phyloP scores from a whole-genome alignment of 169 alveolate species.

The Perkinsus olseni region DNA sequence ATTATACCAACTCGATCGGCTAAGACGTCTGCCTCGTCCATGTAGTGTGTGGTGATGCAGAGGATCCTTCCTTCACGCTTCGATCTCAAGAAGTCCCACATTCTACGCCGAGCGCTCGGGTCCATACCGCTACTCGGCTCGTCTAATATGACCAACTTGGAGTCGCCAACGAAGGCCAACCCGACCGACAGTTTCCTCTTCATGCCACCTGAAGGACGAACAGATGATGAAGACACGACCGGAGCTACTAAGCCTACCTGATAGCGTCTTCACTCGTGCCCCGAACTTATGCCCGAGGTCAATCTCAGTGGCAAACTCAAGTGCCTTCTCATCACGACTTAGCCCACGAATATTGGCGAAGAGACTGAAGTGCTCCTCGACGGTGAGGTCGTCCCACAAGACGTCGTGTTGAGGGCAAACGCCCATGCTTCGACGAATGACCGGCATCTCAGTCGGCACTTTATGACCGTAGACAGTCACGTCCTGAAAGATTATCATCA shows the following conservation, averaged over 20 bases:
- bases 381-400: slow-evolving; percentile 60
- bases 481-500: no score
- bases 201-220: slow-evolving; percentile 45
- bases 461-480: background rate
- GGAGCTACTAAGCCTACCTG: background rate
- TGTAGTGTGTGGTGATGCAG: slow-evolving; percentile 75
- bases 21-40: slow-evolving; percentile 83
- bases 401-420: slow-evolving; percentile 75
- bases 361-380: slow-evolving; percentile 53
- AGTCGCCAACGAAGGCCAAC: slow-evolving; percentile 70
- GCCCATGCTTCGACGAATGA: slow-evolving; percentile 39
- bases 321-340: background rate
- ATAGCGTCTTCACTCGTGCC: background rate
- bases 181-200: slow-evolving; percentile 64
- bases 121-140: slow-evolving; percentile 86
- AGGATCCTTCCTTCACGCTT: slow-evolving; percentile 65
- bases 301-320: background rate
- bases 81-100: slow-evolving; percentile 70
- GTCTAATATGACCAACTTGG: slow-evolving; percentile 72
- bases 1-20: slow-evolving; percentile 69
- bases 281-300: background rate
- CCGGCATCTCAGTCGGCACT: background rate
- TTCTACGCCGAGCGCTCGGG: slow-evolving; percentile 74
- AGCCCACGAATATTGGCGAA: background rate
- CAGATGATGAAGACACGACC: background rate